phyloP scores from a whole-genome alignment of 2,329 filamentous ascomycete genomes.

The Delphinella strobiligena region DNA sequence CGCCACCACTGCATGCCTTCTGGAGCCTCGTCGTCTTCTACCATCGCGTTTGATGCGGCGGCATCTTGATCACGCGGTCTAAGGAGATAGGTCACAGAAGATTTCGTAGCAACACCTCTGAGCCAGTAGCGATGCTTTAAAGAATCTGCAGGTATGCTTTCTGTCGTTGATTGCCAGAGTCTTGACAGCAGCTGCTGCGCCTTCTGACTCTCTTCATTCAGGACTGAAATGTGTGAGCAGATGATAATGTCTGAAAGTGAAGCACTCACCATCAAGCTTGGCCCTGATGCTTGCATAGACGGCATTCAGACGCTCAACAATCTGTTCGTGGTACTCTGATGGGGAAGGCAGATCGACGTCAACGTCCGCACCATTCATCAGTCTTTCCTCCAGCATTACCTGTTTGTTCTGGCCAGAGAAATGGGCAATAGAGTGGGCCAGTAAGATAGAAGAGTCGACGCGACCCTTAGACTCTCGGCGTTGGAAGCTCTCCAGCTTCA shows the following conservation, averaged over 20 bases:
- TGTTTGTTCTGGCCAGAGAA: slow-evolving; percentile 18
- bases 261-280: slow-evolving; percentile 15
- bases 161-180: slow-evolving; percentile 15
- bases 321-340: slow-evolving; percentile 13
- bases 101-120: slow-evolving; percentile 45
- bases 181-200: slow-evolving; percentile 17
- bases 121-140: slow-evolving; percentile 41
- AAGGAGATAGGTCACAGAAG: slow-evolving; percentile 46
- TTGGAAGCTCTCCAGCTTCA: slow-evolving; percentile 25
- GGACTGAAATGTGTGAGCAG: slow-evolving; percentile 5
- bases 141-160: slow-evolving; percentile 13
- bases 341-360: slow-evolving; percentile 10
- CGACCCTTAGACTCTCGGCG: slow-evolving; percentile 3
- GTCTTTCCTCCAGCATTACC: slow-evolving; percentile 11
- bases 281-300: slow-evolving; percentile 19
- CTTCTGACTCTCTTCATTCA: slow-evolving; percentile 19
- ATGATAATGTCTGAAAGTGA: no score
- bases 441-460: background rate
- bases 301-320: slow-evolving; percentile 22
- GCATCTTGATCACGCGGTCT: slow-evolving; percentile 22
- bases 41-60: slow-evolving; percentile 13
- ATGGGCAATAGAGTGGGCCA: slow-evolving; percentile 18
- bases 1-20: slow-evolving; percentile 43
- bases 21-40: slow-evolving; percentile 22
- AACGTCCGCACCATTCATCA: slow-evolving; percentile 8